phyloP scores from a whole-genome alignment of 768 basidiomycete species.

The Baorangia bicolor region DNA sequence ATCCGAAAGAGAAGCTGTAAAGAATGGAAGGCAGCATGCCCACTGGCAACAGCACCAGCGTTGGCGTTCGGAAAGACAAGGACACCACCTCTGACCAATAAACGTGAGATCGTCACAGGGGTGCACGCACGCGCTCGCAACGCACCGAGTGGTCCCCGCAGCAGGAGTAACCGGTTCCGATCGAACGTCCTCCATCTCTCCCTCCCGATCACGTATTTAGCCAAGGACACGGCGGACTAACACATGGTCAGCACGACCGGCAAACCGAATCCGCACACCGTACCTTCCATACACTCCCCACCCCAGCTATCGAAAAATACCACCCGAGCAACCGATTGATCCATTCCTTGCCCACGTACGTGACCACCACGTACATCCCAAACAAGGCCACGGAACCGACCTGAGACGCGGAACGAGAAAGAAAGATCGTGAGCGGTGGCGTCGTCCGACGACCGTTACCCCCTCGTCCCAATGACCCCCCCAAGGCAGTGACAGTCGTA shows the following conservation, averaged over 20 bases:
- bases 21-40: slow-evolving; percentile 63
- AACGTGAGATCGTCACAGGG: slow-evolving; percentile 2
- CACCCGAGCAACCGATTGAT: slow-evolving; percentile 77
- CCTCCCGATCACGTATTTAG: slow-evolving; percentile 48
- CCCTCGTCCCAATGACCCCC: too few relatives aligned
- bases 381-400: slow-evolving; percentile 69
- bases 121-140: slow-evolving; percentile 8
- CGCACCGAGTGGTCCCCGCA: slow-evolving; percentile 47
- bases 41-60: slow-evolving; percentile 54
- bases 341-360: slow-evolving; percentile 77
- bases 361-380: slow-evolving; percentile 67
- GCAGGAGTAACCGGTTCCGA: slow-evolving; percentile 42
- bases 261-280: not conserved
- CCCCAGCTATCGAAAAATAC: slow-evolving; percentile 69
- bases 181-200: slow-evolving; percentile 59
- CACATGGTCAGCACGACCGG: not conserved
- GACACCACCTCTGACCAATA: slow-evolving; percentile 33
- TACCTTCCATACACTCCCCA: slow-evolving; percentile 69
- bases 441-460: too few relatives aligned
- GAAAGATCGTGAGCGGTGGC: too few relatives aligned
- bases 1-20: slow-evolving; percentile 48
- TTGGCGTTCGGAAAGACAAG: slow-evolving; percentile 57
- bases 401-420: too few relatives aligned
- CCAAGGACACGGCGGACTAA: slow-evolving; percentile 55
- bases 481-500: too few relatives aligned